Percentiles rank a stretch among this genome's conserved stretches.
phyloP scores from a whole-genome alignment of 805 yeast genomes.

The Metschnikowia arizonensis region DNA sequence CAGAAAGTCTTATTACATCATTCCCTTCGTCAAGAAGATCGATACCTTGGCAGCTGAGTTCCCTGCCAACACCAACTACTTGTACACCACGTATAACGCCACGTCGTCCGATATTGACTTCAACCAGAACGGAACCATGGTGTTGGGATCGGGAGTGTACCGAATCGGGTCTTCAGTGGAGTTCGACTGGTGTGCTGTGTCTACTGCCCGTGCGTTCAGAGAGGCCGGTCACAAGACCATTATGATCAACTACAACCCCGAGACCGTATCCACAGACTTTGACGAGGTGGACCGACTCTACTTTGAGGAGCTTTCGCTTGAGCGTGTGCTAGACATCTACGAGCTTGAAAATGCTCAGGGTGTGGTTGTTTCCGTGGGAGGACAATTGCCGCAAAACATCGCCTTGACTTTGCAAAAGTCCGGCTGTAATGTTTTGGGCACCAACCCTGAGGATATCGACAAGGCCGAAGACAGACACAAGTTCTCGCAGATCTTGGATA shows the following conservation, averaged over 20 bases:
- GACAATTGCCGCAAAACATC: constrained; percentile 96
- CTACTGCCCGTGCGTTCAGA: constrained; percentile 92
- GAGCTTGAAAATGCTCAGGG: constrained; percentile 88
- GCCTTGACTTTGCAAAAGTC: constrained; percentile 76
- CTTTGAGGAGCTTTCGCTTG: constrained; percentile 92
- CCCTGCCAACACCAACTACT: constrained; percentile 95
- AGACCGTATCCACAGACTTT: constrained; percentile 96
- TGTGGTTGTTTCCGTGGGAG: constrained; percentile 95
- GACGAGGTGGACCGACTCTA: constrained; percentile 97
- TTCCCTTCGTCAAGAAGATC: constrained; percentile 93
- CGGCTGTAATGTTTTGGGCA: constrained; percentile 88
- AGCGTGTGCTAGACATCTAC: constrained; percentile 95
- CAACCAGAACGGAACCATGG: constrained; percentile 88
- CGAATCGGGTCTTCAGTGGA: constrained; percentile 98
- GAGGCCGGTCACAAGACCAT: constrained; percentile 83
- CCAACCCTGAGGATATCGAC: constrained; percentile 91
- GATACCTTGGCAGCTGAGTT: constrained; percentile 98
- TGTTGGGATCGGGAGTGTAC: constrained; percentile 98
- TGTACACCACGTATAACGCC: constrained; percentile 95
- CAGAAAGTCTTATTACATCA: constrained; percentile 74
- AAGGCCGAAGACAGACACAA: constrained; percentile 98
- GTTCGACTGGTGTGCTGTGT: constrained; percentile 99
- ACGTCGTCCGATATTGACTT: constrained; percentile 77
- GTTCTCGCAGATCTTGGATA: constrained; percentile 89
- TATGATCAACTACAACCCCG: constrained; percentile 97